phyloP scores from a whole-genome alignment of 768 basidiomycete species.

The Jaapia argillacea region DNA sequence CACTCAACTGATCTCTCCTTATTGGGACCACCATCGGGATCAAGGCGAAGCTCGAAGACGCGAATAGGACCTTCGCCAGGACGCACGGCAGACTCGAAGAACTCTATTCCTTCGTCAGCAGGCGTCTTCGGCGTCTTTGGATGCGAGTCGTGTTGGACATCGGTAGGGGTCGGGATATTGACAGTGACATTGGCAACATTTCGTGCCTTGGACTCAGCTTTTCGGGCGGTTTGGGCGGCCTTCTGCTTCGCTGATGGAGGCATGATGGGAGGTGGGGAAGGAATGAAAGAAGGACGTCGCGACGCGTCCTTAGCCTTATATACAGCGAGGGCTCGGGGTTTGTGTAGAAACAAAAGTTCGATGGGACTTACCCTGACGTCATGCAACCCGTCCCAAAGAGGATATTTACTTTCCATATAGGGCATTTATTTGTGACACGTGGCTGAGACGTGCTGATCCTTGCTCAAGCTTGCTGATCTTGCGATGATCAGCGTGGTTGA shows the following conservation, averaged over 20 bases:
- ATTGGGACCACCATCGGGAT: slow-evolving; percentile 84
- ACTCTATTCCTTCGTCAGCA: slow-evolving; percentile 86
- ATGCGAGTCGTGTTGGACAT: too few species aligned
- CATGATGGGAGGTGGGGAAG: background rate
- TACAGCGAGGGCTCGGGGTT: too few species aligned
- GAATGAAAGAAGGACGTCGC: too few species aligned
- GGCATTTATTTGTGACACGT: too few species aligned
- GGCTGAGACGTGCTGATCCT: too few species aligned
- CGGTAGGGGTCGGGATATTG: slow-evolving; percentile 9
- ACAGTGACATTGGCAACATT: slow-evolving; percentile 5
- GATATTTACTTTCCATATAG: too few species aligned
- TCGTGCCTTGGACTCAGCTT: background rate
- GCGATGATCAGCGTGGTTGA: too few species aligned
- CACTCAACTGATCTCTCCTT: slow-evolving; percentile 69
- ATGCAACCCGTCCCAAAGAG: too few species aligned
- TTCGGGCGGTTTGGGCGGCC: background rate
- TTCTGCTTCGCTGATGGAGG: background rate
- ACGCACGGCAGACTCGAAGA: slow-evolving; percentile 53
- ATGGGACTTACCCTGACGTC: too few species aligned
- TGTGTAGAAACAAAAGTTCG: too few species aligned
- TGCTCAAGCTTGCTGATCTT: too few species aligned
- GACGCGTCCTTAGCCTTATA: too few species aligned
- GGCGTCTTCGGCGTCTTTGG: slow-evolving; percentile 80
- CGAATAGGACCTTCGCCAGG: slow-evolving; percentile 55
- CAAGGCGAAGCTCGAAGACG: slow-evolving; percentile 82